Base-by-base conservation (phyloP, 2,329 filamentous ascomycete genomes). In the Neopestalotiopsis clavispora region DNA sequence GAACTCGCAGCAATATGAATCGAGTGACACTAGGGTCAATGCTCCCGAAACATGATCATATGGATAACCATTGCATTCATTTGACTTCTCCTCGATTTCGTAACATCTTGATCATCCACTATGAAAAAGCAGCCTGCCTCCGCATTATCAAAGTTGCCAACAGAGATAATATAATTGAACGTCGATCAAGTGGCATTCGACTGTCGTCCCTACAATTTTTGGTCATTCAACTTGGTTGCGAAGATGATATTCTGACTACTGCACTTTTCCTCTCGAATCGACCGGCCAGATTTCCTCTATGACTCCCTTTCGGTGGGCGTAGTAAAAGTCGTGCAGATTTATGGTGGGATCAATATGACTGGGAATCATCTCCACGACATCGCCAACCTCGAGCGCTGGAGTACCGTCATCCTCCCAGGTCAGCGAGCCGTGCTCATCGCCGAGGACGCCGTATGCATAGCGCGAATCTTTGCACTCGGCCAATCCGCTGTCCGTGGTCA, bases 321-420 rank as follows among this genome's bases (percentile, higher is more conserved):
- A 86, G 72, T 86, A 87, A 40, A 82, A 76, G 62, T 87, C 84
- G 70, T 86, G 84, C 67, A 87, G 73, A 69, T 87, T 87, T 67
- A 87, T 81, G 0, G 85, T 87, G 0, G 85, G 85, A 72, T 87
- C 85, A 67, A 87, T 87, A 73, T 87, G 85, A 71, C 85, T 87
- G 0, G 85, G 85, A 13, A 87, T 75, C 84, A 87, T 86, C 75
- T 86, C 83, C 12, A 86, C 80, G 4, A 82, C 75, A 73, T 86
- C 84, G 0, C 84, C 84, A 34, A 86, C 77, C 2, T 74, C 72
- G 59, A 86, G 73, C 2, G 72, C 77, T 1, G 78, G 78, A 12
- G 72, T 61, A 10, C 32, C 59, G 23, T 60, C 67, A 59, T 68
- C 80, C 3, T 80, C 80, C 84, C 84, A 86, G 10, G 59, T 78